phyloP scores from a whole-genome alignment of 768 basidiomycete species.

The Termitomyces titanicus region DNA sequence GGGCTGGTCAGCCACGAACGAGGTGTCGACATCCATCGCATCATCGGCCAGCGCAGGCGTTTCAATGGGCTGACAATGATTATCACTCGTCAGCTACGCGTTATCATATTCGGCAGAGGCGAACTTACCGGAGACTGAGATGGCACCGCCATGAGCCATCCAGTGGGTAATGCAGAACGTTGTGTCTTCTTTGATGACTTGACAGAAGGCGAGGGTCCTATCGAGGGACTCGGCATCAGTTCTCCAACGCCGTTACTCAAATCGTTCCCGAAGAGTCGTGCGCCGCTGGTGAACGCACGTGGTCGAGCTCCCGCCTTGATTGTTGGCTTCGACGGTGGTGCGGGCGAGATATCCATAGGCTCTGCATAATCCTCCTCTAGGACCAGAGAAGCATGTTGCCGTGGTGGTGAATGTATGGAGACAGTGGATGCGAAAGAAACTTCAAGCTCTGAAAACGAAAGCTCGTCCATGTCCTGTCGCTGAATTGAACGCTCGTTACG shows the following conservation, averaged over 20 bases:
- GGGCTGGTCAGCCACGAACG: conserved; percentile 34
- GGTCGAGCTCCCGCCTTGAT: conserved; percentile 41
- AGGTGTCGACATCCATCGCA: conserved; percentile 80
- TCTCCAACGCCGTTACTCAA: conserved; percentile 49
- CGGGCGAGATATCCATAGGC: conserved; percentile 84
- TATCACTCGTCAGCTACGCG: conserved; percentile 5
- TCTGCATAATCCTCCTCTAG: conserved; percentile 49
- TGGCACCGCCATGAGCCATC: conserved; percentile 46
- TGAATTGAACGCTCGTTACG: conserved; percentile 39
- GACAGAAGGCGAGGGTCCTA: conserved; percentile 26
- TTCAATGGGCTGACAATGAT: conserved; percentile 31
- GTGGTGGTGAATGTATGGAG: conserved; percentile 71
- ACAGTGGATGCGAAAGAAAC: conserved; percentile 81
- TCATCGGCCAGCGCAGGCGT: conserved; percentile 49
- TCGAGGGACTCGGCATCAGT: conserved; percentile 27
- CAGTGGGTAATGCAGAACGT: conserved; percentile 57
- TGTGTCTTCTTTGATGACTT: conserved; percentile 49
- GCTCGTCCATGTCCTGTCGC: conserved; percentile 59
- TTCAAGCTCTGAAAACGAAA: conserved; percentile 74
- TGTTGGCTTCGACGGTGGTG: conserved; percentile 32
- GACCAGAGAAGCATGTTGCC: conserved; percentile 39
- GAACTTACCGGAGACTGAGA: conserved; percentile 25
- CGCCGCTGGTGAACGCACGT: conserved; percentile 61
- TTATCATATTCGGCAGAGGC: too few species aligned
- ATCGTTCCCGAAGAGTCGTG: conserved; percentile 71